These are phyloP conservation scores for Favolaschia claudopus DNA, from an alignment of 768 basidiomycete genomes.

Conservation along the genomic window DNA sequence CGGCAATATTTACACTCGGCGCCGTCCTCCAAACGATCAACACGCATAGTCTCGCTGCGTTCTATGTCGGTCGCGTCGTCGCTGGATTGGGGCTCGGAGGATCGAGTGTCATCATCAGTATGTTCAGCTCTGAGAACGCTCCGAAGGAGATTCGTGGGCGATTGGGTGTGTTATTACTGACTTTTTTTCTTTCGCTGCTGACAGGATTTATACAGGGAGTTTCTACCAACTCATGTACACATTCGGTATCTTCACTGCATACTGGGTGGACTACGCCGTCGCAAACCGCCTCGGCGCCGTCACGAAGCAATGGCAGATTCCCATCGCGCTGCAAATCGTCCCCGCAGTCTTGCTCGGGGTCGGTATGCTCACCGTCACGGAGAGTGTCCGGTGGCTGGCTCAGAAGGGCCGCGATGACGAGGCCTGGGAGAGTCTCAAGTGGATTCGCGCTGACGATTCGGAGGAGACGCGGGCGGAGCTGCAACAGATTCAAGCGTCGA, in stretches of 20 bases:
- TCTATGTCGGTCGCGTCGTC: constrained; percentile 9
- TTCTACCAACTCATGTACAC: constrained; percentile 14
- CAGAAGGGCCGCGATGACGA: constrained; percentile 9
- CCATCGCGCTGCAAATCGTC: constrained; percentile 4
- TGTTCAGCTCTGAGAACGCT: constrained; percentile 14
- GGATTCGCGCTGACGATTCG: constrained; percentile 10
- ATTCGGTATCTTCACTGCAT: constrained; percentile 9
- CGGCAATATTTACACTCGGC: not conserved
- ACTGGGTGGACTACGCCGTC: constrained; percentile 12
- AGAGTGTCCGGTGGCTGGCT: constrained; percentile 8
- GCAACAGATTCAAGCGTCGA: not conserved
- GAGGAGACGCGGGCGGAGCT: constrained; percentile 9
- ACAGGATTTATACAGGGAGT: not conserved
- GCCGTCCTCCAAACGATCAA: constrained; percentile 12
- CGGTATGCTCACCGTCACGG: constrained; percentile 10
- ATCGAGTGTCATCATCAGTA: constrained; percentile 13
- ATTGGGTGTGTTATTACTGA: not conserved
- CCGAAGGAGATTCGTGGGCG: constrained; percentile 14
- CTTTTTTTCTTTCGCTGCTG: not conserved
- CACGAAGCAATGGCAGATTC: constrained; percentile 9
- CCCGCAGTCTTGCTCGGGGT: constrained; percentile 2
- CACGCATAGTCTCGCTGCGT: constrained; percentile 7
- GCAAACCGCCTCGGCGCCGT: not conserved
- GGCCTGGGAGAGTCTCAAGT: constrained; percentile 10
- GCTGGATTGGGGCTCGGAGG: constrained; percentile 9